phyloP scores from a whole-genome alignment of 1,139 yeast species.

The Zhuliangozyma blackwelliae region DNA sequence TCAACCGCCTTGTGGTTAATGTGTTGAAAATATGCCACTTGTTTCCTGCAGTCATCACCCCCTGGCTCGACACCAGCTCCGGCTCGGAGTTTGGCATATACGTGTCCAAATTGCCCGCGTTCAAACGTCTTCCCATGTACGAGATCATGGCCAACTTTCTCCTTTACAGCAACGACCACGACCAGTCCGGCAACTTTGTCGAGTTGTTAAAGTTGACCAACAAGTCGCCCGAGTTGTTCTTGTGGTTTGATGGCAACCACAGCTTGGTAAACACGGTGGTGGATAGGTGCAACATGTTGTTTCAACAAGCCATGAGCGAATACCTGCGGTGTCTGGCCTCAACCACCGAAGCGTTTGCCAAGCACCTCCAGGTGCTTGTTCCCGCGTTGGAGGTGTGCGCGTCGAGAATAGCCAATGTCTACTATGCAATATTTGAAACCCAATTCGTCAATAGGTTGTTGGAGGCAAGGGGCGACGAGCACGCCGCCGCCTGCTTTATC shows the following conservation, averaged over 20 bases:
- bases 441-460: slow-evolving; percentile 8
- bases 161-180: not conserved
- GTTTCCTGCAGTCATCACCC: slow-evolving; percentile 8
- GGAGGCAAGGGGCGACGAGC: too few species aligned
- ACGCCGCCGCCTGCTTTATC: too few species aligned
- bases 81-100: not conserved
- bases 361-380: slow-evolving; percentile 3
- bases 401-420: slow-evolving; percentile 2
- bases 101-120: slow-evolving; percentile 1
- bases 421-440: slow-evolving; percentile 6
- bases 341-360: slow-evolving; percentile 3
- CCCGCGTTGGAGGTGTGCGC: slow-evolving; percentile 4
- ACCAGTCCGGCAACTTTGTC: slow-evolving; percentile 2
- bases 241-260: slow-evolving; percentile 4
- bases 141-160: slow-evolving; percentile 3
- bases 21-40: slow-evolving; percentile 6
- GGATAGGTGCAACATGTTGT: slow-evolving; percentile 1
- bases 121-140: slow-evolving; percentile 3
- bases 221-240: slow-evolving; percentile 3
- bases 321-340: too few species aligned
- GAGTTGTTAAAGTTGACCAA: slow-evolving; percentile 6
- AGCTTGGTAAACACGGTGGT: slow-evolving; percentile 1
- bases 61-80: slow-evolving; percentile 7
- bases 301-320: slow-evolving; percentile 1
- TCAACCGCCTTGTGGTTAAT: slow-evolving; percentile 6